These are phyloP conservation scores for Yamadazyma kitorensis DNA, from an alignment of 805 yeast species.

Conservation along the genomic window DNA sequence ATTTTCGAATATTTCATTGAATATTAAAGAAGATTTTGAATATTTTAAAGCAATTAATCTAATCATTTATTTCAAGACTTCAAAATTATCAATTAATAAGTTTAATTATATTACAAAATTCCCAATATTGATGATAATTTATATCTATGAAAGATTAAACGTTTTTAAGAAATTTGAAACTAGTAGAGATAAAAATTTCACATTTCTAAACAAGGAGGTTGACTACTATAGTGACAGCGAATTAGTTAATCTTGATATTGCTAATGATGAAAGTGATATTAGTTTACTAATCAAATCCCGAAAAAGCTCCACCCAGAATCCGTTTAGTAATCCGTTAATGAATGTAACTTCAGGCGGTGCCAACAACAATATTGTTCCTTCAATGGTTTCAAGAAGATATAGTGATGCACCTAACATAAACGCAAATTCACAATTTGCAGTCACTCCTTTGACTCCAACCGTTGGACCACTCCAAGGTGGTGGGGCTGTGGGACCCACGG, in stretches of 20 bases:
- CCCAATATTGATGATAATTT: conserved; percentile 33
- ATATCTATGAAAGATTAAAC: conserved; percentile 28
- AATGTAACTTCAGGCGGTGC: no score
- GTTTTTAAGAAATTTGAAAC: conserved; percentile 5
- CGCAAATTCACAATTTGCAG: conserved; percentile 13
- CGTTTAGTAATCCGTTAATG: neutral
- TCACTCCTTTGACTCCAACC: conserved; percentile 3
- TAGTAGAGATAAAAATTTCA: conserved; percentile 25
- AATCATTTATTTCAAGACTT: conserved; percentile 33
- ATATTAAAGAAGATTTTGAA: conserved; percentile 38
- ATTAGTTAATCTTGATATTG: conserved; percentile 18
- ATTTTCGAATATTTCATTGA: conserved; percentile 31
- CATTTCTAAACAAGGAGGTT: conserved; percentile 28
- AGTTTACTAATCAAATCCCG: conserved; percentile 27
- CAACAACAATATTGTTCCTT: conserved; percentile 8
- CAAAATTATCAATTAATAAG: conserved; percentile 13
- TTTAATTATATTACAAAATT: conserved; percentile 30
- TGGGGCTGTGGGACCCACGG: no score
- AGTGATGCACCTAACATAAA: conserved; percentile 12
- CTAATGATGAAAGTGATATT: conserved; percentile 23
- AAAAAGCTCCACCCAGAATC: conserved; percentile 19
- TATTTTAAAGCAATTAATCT: conserved; percentile 39
- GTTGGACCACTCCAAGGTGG: no score
- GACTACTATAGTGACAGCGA: conserved; percentile 32
- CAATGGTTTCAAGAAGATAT: conserved; percentile 12